Percentiles rank a stretch among this genome's conserved stretches.
phyloP scores from a whole-genome alignment of 1,139 yeast species.

The Candida sp. region DNA sequence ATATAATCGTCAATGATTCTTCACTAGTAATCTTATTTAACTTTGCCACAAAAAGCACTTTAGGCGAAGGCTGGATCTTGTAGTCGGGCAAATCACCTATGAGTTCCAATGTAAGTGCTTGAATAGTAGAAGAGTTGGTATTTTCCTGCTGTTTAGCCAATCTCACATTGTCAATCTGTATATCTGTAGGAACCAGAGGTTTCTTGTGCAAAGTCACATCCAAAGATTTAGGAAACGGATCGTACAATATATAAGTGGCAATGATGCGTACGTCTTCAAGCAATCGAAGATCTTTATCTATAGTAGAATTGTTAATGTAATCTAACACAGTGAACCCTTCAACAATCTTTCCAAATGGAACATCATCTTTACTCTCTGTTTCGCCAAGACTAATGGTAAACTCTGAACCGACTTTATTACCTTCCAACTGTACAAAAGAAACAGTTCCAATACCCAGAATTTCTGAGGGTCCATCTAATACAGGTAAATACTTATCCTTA shows the following conservation, averaged over 20 bases:
- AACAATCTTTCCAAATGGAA: constrained; percentile 48
- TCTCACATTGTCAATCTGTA: constrained; percentile 9
- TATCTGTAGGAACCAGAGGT: constrained; percentile 6
- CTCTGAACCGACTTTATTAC: constrained; percentile 21
- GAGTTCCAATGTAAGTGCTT: constrained; percentile 58
- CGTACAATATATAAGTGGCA: constrained; percentile 48
- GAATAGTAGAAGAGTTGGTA: constrained; percentile 9
- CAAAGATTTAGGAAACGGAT: constrained; percentile 39
- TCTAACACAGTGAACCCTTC: constrained; percentile 52
- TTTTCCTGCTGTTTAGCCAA: constrained; percentile 3
- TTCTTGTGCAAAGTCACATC: constrained; percentile 3
- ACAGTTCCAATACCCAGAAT: constrained; percentile 4
- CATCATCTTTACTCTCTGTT: constrained; percentile 10
- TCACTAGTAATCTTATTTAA: constrained; percentile 57
- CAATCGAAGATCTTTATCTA: constrained; percentile 38
- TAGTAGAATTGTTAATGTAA: constrained; percentile 32
- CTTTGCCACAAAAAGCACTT: constrained; percentile 59
- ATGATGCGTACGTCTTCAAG: constrained; percentile 50
- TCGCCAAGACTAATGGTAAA: constrained; percentile 24
- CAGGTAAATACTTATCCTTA: constrained; percentile 3
- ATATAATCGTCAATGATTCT: constrained; percentile 52
- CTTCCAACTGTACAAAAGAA: constrained; percentile 4
- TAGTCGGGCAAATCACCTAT: constrained; percentile 65
- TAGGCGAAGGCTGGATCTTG: constrained; percentile 57
- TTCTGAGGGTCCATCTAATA: neutral